Conservation (phyloP, 2,329 filamentous ascomycete genomes). For the Ophiosphaerella korrae region DNA sequence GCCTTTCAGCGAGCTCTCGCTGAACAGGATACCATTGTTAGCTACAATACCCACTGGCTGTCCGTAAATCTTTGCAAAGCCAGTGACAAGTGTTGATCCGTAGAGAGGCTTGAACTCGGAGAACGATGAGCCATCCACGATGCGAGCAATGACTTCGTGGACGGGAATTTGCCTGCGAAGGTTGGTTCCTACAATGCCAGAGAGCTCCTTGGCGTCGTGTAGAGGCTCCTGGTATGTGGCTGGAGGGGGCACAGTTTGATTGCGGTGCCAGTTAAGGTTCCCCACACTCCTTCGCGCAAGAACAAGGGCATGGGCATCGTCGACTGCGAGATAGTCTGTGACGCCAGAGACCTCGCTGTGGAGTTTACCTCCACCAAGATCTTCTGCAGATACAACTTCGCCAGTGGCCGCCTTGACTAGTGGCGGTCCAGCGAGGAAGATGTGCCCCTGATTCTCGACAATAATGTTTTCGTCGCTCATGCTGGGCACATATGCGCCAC, state of each 20-base stretch:
- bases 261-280: constrained; percentile 84
- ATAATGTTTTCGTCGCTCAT: constrained; percentile 99
- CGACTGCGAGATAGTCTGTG: constrained; percentile 91
- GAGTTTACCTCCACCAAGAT: constrained; percentile 86
- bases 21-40: constrained; percentile 95
- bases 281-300: constrained; percentile 81
- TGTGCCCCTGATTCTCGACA: constrained; percentile 92
- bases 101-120: constrained; percentile 94
- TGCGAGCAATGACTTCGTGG: constrained; percentile 87
- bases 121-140: constrained; percentile 89
- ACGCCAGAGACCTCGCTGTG: constrained; percentile 92
- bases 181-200: constrained; percentile 89
- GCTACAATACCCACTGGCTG: constrained; percentile 91
- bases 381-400: constrained; percentile 87
- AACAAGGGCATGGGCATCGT: constrained; percentile 89
- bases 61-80: constrained; percentile 88
- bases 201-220: constrained; percentile 77
- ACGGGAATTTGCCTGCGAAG: constrained; percentile 83
- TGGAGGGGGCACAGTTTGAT: constrained; percentile 39
- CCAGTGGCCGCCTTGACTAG: constrained; percentile 96
- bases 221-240: constrained; percentile 72
- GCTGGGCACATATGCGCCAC: constrained; percentile 92
- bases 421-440: constrained; percentile 93
- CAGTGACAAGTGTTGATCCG: constrained; percentile 83
- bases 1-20: constrained; percentile 85